Base-by-base conservation (phyloP, 371 early-diverging fungal genomes). In the Mortierella sp. region DNA sequence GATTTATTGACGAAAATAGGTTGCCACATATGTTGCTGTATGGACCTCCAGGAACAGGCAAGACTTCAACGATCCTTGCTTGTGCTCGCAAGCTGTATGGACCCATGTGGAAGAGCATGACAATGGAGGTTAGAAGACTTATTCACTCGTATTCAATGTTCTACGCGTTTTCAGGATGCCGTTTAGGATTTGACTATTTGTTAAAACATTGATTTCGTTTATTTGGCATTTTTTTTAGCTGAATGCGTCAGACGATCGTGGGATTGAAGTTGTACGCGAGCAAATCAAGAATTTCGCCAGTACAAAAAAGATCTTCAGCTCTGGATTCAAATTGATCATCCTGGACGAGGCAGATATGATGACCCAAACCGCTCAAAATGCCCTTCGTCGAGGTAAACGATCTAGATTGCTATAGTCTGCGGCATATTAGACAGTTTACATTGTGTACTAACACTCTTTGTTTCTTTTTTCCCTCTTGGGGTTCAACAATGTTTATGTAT, bases 221-320 rank as follows among this genome's bases (percentile, higher is more conserved):
- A n/a, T n/a, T n/a, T n/a, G n/a, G n/a, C n/a, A n/a, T n/a, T n/a
- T 50, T 23, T 46, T 21, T 3, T 79, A 96, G 89, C 81, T 99
- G 51, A 99, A 99, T 81, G 99, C 99, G 1, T 97, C 97, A 1
- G 99, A 99, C 78, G 99, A 99, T 70, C 92, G 99, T 67, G 99
- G 99, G 70, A 99, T 99, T 69, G 97, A 97, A 67, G 97, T 97
- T n/a, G 99, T 99, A 17, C 85, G 99, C 21, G 95, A 98, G 51
- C 95, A 95, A 79, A 99, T 99, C 80, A 99, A 97, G 80, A 94
- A 86, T 63, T 99, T 99, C 93, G 97, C 99, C 11, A 92, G 95
- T 47, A 96, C 97, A 4, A 89, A 90, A 56, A 94, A 87, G 53
- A 92, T 96, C 30, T 95, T 93, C 69, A 93, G 90, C 53, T 83